A percentile compares a stretch with the other conserved stretches of the same genome.
These are phyloP conservation scores for Pythium rhizo-oryzae DNA, from an alignment of 352 stramenopile species.

Conservation along the genomic window DNA sequence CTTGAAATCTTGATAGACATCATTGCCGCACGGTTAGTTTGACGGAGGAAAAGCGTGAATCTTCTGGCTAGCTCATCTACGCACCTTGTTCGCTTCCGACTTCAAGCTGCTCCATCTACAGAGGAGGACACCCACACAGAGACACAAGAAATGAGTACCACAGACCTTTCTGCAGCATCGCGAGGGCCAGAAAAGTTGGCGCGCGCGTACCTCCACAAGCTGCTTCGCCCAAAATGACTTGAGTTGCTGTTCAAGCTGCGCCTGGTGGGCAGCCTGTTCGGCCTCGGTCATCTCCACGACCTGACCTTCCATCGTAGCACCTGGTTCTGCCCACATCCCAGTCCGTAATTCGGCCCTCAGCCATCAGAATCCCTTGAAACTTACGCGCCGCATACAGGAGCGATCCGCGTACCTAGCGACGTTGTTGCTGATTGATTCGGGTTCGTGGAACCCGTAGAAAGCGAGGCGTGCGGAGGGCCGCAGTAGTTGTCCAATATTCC, in stretches of 20 bases:
- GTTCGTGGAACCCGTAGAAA: constrained; percentile 7
- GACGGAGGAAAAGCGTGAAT: too few species aligned
- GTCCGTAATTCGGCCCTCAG: constrained; percentile 8
- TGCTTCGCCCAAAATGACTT: constrained; percentile 95
- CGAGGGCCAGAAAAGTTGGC: neutral
- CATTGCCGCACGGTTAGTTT: neutral
- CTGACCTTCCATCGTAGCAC: constrained; percentile 71
- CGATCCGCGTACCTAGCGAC: constrained; percentile 1
- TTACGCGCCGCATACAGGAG: neutral
- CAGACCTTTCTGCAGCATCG: neutral
- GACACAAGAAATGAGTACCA: neutral
- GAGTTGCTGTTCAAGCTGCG: constrained; percentile 89
- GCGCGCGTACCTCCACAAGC: constrained; percentile 62
- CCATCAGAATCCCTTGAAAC: constrained; percentile 15
- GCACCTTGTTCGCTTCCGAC: constrained; percentile 93
- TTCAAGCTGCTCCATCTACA: constrained; percentile 90
- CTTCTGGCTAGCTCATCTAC: neutral
- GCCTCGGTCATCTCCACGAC: constrained; percentile 86
- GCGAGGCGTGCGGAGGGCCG: constrained; percentile 10
- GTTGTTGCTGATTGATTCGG: constrained; percentile 4
- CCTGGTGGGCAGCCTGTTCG: constrained; percentile 83
- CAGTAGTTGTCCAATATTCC: neutral
- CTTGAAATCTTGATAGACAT: constrained; percentile 92
- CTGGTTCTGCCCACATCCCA: constrained; percentile 11
- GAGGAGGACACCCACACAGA: neutral